phyloP scores from a whole-genome alignment of 495 filamentous ascomycete species.

The Arthonia radiata region DNA sequence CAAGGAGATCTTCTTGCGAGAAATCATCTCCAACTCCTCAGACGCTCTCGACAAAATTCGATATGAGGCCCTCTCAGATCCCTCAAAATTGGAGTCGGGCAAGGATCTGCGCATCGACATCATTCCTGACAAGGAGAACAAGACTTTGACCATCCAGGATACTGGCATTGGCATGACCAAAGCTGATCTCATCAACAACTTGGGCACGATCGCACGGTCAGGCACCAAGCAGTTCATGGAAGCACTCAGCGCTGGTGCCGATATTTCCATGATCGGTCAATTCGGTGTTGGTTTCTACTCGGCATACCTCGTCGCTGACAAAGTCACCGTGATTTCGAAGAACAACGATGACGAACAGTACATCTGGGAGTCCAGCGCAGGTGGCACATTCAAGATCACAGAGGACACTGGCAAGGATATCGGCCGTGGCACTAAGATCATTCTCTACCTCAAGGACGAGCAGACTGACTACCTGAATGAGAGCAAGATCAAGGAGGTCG shows the following conservation, averaged over 20 bases:
- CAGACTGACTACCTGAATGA: constrained; percentile 96
- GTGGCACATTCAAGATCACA: constrained; percentile 87
- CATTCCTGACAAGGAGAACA: constrained; percentile 84
- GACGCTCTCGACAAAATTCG: constrained; percentile 99
- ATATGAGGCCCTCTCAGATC: constrained; percentile 91
- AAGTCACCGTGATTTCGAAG: constrained; percentile 86
- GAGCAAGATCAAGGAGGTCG: constrained; percentile 98
- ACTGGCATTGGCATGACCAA: constrained; percentile 99
- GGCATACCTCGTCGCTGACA: constrained; percentile 95
- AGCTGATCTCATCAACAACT: constrained; percentile 98
- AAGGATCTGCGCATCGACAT: constrained; percentile 98
- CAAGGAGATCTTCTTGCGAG: constrained; percentile 99
- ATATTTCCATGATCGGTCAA: constrained; percentile 99
- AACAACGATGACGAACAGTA: constrained; percentile 99
- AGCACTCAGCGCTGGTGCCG: constrained; percentile 88
- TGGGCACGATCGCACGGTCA: constrained; percentile 95
- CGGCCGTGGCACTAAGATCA: constrained; percentile 88
- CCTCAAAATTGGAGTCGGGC: constrained; percentile 81
- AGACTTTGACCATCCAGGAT: constrained; percentile 91
- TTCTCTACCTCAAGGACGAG: constrained; percentile 98
- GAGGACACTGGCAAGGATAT: constrained; percentile 74
- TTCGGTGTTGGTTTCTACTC: constrained; percentile 99
- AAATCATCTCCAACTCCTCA: constrained; percentile 90
- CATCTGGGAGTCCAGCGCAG: constrained; percentile 94
- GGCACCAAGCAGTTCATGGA: constrained; percentile 99